Percentiles rank a stretch among this genome's conserved stretches.
Conservation (phyloP, 306 rosid species). For the Styphnolobium japonicum region DNA sequence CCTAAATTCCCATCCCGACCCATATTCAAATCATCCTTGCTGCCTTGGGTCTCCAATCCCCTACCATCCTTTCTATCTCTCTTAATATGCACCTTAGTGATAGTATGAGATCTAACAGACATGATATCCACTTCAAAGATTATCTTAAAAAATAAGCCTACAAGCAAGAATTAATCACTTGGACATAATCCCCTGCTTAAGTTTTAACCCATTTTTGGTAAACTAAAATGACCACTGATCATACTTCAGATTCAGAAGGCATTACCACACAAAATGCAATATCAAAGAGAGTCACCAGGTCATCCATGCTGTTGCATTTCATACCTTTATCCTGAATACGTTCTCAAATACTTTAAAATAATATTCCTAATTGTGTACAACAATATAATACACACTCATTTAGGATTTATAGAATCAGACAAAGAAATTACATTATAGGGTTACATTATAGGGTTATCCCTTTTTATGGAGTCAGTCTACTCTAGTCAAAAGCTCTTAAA, state of each 20-base stretch:
- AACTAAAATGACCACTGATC: neutral
- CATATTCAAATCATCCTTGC: too few relatives aligned
- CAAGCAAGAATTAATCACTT: neutral
- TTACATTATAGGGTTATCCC: too few relatives aligned
- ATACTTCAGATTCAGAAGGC: neutral
- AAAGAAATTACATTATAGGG: too few relatives aligned
- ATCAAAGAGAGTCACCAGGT: neutral
- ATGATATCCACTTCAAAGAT: neutral
- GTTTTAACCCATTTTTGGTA: neutral
- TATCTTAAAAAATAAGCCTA: neutral
- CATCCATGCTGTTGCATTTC: neutral
- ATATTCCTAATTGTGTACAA: neutral
- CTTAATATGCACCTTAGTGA: too few relatives aligned
- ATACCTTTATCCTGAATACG: neutral
- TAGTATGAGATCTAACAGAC: too few relatives aligned
- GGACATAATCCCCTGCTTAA: neutral
- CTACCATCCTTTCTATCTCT: too few relatives aligned
- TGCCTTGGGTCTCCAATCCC: too few relatives aligned
- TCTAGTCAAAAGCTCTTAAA: neutral
- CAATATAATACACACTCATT: neutral
- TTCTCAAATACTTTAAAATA: neutral
- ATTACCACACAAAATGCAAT: neutral
- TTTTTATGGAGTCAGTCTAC: neutral
- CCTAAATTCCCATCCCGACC: too few relatives aligned
- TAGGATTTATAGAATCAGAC: too few relatives aligned